A percentile compares a stretch with the other conserved stretches of the same genome.
Conservation (phyloP, 2,329 filamentous ascomycete genomes). For the Diaporthe citriasiana region DNA sequence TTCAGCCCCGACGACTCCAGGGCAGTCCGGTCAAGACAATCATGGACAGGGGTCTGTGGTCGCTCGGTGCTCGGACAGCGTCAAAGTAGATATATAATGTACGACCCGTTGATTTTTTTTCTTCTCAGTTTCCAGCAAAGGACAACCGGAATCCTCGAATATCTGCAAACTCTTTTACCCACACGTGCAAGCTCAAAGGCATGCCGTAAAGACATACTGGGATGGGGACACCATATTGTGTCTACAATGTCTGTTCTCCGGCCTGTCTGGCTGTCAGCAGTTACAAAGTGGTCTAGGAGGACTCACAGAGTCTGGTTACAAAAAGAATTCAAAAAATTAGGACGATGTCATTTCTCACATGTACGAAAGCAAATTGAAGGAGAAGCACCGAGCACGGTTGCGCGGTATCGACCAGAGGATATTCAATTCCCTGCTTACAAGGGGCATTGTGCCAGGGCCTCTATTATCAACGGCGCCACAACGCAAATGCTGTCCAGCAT, state of each 20-base stretch:
- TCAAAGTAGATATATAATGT: background rate
- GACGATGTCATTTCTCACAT: background rate
- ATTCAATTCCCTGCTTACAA: background rate
- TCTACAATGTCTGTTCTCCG: background rate
- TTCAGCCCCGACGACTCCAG: background rate
- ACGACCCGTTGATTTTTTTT: background rate
- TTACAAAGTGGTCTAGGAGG: background rate
- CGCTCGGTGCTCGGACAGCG: constrained; percentile 5
- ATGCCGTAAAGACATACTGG: background rate
- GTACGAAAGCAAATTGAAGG: background rate
- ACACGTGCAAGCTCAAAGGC: background rate
- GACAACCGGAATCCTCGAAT: background rate
- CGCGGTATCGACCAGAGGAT: constrained; percentile 1
- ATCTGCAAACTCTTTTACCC: background rate
- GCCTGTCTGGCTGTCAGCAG: background rate
- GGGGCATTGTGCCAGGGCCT: background rate
- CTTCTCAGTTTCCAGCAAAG: background rate
- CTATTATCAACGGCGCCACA: constrained; percentile 2
- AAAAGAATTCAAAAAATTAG: too few relatives aligned
- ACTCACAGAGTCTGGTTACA: background rate
- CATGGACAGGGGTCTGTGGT: background rate
- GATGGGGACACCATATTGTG: too few relatives aligned
- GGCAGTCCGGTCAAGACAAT: background rate
- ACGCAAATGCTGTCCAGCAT: constrained; percentile 2
- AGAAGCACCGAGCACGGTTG: background rate